Base-by-base conservation (phyloP, 2,329 filamentous ascomycete species). In the Volutella citrinella region DNA sequence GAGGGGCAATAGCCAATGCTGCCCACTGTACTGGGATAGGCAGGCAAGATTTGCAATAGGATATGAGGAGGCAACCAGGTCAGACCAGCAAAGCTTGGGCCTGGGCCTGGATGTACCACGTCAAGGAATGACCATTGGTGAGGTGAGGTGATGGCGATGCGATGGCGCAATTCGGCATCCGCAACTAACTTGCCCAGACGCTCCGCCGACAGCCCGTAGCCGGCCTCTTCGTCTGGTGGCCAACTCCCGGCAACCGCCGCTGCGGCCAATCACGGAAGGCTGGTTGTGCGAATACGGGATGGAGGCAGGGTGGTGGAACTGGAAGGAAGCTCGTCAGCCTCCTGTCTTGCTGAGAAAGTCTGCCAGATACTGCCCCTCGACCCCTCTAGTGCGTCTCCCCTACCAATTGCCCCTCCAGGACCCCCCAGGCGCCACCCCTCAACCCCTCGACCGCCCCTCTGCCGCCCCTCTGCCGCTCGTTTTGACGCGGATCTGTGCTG, bases 81-180 rank as follows among this genome's bases (percentile, higher is more conserved):
- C n/a, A n/a, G n/a, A n/a, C n/a, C n/a, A n/a, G n/a, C n/a, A n/a
- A n/a, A n/a, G n/a, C n/a, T n/a, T 9, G 20, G 20, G 20, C 12
- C 20, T 22, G 20, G 9, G 12, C 20, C 12, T 22, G 20, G 20
- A 22, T 22, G 20, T n/a, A n/a, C n/a, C n/a, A n/a, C n/a, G n/a
- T n/a, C n/a, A 30, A 40, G 42, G 41, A 22, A 30, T 34, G 31
- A 34, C 23, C 26, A 22, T 25, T 34, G 34, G 35, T 21, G 34
- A 37, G 28, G 42, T 50, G 46, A 46, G 45, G 46, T 45, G 43
- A 46, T 44, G 36, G 38, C 32, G 32, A 29, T 24, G 15, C 43
- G 41, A 52, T 50, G 44, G 50, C 49, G 49, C 49, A 52, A 52
- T 53, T 53, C 50, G 50, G 50, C 27, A 46, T 34, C 50, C 50